phyloP scores from a whole-genome alignment of 2,329 filamentous ascomycete genomes.

The Pestalotiopsis fici region DNA sequence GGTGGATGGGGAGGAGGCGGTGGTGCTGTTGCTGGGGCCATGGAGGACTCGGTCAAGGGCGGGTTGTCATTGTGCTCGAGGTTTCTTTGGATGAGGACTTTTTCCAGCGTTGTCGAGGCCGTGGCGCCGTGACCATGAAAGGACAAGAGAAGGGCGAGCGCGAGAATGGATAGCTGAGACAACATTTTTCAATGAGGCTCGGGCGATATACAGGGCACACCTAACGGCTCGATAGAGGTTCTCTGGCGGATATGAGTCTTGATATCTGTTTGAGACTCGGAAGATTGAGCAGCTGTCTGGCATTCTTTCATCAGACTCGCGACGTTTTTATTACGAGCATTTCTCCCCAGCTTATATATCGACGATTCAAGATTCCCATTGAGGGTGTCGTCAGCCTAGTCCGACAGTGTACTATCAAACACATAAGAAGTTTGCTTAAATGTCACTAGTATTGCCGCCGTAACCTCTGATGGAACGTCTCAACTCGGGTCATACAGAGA shows the following conservation, averaged over 20 bases:
- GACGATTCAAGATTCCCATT: neutral
- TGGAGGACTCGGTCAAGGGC: neutral
- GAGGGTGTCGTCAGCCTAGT: slow-evolving; percentile 2
- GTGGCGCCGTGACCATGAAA: neutral
- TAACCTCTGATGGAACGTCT: neutral
- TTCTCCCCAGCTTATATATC: neutral
- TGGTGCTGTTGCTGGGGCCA: neutral
- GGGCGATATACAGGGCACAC: no score
- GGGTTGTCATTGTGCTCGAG: neutral
- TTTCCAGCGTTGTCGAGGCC: neutral
- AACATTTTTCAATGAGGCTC: neutral
- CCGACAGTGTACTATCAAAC: slow-evolving; percentile 6
- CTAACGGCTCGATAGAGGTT: no score
- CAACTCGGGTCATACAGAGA: neutral
- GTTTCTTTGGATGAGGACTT: neutral
- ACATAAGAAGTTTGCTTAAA: neutral
- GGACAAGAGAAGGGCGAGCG: neutral
- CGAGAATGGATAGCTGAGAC: neutral
- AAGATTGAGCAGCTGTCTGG: neutral
- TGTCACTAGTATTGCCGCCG: neutral
- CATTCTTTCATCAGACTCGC: neutral
- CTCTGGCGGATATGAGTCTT: no score
- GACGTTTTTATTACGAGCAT: neutral
- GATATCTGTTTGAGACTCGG: no score
- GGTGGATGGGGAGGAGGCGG: neutral